Conservation (phyloP, 768 basidiomycete species). For the Suillus decipiens region DNA sequence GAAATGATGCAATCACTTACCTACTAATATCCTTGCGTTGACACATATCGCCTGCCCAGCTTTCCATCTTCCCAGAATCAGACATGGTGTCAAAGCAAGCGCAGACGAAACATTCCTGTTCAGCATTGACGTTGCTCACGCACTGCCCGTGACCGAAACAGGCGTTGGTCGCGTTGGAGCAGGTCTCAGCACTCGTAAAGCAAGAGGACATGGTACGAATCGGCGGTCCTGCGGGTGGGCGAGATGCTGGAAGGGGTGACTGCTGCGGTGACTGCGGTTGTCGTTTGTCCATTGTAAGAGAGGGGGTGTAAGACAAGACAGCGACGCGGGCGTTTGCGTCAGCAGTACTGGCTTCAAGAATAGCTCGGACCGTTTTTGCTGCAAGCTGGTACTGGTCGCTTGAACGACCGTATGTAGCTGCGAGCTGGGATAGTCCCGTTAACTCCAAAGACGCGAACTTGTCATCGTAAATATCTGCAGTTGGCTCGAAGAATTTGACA, state of each 20-base stretch:
- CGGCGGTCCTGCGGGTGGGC: slow-evolving; percentile 46
- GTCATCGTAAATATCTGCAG: slow-evolving; percentile 29
- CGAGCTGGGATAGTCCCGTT: slow-evolving; percentile 49
- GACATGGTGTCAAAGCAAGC: slow-evolving; percentile 49
- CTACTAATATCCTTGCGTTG: slow-evolving; percentile 80
- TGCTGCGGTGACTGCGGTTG: slow-evolving; percentile 44
- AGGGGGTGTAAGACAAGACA: slow-evolving; percentile 49
- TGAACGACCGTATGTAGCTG: slow-evolving; percentile 44
- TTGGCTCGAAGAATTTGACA: slow-evolving; percentile 50
- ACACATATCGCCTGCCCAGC: slow-evolving; percentile 77
- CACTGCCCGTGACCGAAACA: slow-evolving; percentile 78
- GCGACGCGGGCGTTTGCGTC: slow-evolving; percentile 47
- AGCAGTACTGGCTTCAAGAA: slow-evolving; percentile 47
- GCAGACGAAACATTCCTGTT: slow-evolving; percentile 52
- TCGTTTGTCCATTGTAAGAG: slow-evolving; percentile 36
- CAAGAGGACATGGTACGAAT: slow-evolving; percentile 65
- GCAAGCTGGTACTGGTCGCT: slow-evolving; percentile 59
- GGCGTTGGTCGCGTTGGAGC: slow-evolving; percentile 58
- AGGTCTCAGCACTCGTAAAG: slow-evolving; percentile 53
- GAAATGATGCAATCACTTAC: slow-evolving; percentile 46
- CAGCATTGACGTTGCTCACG: slow-evolving; percentile 57
- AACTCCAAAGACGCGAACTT: slow-evolving; percentile 68
- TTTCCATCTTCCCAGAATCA: slow-evolving; percentile 54
- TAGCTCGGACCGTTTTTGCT: slow-evolving; percentile 43
- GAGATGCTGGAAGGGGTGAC: slow-evolving; percentile 46